Percentiles rank a stretch among this genome's conserved stretches.
Evolutionary conservation across 2,329 filamentous ascomycete genomes (phyloP).

Genomic region (Pseudogymnoascus sp.): DNA sequence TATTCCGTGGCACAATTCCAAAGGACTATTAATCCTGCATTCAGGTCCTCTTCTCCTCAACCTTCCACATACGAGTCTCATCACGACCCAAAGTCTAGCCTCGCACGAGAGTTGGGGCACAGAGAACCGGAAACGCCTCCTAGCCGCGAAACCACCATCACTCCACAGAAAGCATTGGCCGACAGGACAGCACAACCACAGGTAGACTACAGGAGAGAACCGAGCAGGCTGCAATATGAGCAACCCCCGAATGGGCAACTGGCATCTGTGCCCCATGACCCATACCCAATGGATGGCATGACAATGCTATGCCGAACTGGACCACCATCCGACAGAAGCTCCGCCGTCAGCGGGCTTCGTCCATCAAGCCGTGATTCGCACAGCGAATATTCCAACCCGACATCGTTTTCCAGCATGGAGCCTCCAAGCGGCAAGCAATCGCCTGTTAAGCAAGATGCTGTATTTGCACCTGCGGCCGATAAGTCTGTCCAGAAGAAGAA

Average conservation of each 20-base stretch:
- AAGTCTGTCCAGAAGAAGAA: constrained; percentile 61
- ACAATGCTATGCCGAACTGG: constrained; percentile 88
- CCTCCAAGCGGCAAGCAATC: constrained; percentile 66
- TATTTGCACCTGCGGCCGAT: constrained; percentile 45
- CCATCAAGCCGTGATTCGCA: constrained; percentile 71
- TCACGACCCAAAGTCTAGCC: constrained; percentile 70
- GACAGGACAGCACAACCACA: constrained; percentile 21
- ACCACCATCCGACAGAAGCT: constrained; percentile 61
- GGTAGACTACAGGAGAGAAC: constrained; percentile 9
- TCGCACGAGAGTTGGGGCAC: constrained; percentile 63
- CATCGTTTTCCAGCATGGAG: constrained; percentile 81
- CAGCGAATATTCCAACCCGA: constrained; percentile 85
- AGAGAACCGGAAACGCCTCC: constrained; percentile 38
- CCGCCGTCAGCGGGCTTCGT: constrained; percentile 56
- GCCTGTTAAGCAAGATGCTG: constrained; percentile 55
- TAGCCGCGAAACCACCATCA: constrained; percentile 42
- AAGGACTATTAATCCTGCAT: constrained; percentile 88
- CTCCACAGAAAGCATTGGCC: constrained; percentile 40
- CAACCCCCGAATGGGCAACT: constrained; percentile 52
- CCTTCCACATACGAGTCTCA: constrained; percentile 90
- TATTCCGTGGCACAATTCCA: constrained; percentile 97
- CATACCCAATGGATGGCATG: constrained; percentile 93
- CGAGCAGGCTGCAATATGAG: constrained; percentile 10
- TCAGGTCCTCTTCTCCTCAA: constrained; percentile 90
- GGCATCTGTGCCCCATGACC: constrained; percentile 73